Conservation (phyloP, 1,139 yeast species). For the Saccharomyces hybrid region DNA sequence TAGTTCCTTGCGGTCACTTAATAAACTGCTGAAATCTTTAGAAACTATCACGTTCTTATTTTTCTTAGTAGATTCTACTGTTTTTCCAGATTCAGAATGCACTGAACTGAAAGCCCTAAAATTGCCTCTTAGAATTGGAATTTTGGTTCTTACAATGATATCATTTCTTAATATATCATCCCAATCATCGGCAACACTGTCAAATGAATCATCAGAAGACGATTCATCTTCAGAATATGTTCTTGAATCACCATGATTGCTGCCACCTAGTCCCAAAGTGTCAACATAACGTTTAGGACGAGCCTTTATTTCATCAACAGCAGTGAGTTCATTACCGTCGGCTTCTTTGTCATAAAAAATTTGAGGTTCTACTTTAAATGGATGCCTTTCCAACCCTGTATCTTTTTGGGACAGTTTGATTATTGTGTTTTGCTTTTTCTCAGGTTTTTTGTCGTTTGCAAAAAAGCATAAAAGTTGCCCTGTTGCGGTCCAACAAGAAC, state of each 20-base stretch:
- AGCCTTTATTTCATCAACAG: conserved; percentile 10
- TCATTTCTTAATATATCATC: conserved; percentile 36
- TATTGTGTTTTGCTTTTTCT: conserved; percentile 32
- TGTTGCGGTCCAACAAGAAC: conserved; percentile 76
- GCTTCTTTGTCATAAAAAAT: neutral
- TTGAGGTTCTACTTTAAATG: neutral
- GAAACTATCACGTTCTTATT: conserved; percentile 51
- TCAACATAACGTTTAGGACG: conserved; percentile 1
- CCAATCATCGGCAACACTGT: conserved; percentile 36
- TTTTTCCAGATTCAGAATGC: conserved; percentile 25
- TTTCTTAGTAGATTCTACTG: conserved; percentile 20
- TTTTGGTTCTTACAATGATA: conserved; percentile 30
- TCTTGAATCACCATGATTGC: neutral
- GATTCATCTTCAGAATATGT: conserved; percentile 22
- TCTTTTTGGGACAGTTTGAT: conserved; percentile 41
- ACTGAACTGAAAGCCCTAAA: conserved; percentile 24
- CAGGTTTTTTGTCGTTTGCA: conserved; percentile 43
- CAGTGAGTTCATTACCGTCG: conserved; percentile 3
- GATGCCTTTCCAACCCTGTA: conserved; percentile 17
- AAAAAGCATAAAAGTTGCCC: conserved; percentile 82
- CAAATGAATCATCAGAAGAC: conserved; percentile 33
- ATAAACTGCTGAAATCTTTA: conserved; percentile 57
- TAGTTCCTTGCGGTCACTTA: conserved; percentile 71
- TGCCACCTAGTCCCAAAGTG: neutral
- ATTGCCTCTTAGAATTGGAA: conserved; percentile 27